These are phyloP conservation scores for Ascochyta fabae DNA, from an alignment of 2,329 filamentous ascomycete species.

Conservation along the genomic window DNA sequence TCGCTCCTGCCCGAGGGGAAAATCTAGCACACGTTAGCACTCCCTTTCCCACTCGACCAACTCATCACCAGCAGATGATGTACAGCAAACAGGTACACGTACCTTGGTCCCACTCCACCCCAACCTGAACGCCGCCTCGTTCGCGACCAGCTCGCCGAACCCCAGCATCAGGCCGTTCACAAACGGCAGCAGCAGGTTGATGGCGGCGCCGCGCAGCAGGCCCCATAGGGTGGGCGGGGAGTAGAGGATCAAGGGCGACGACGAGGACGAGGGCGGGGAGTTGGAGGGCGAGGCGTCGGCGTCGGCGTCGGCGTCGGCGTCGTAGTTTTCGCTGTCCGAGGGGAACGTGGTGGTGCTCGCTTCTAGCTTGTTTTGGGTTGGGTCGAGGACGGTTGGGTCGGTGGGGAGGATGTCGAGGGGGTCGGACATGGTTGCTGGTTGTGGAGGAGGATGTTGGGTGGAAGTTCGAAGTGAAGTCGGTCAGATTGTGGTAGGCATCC, in stretches of 20 bases:
- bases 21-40: slow-evolving; percentile 50
- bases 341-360: slow-evolving; percentile 63
- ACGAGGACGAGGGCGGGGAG: slow-evolving; percentile 63
- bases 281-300: slow-evolving; percentile 64
- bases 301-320: slow-evolving; percentile 62
- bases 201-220: slow-evolving; percentile 83
- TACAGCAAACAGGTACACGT: slow-evolving; percentile 37
- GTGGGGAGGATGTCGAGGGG: slow-evolving; percentile 54
- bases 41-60: no score
- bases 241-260: slow-evolving; percentile 81
- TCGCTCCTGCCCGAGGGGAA: slow-evolving; percentile 65
- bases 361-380: slow-evolving; percentile 71
- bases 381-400: slow-evolving; percentile 24
- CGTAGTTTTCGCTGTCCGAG: slow-evolving; percentile 85
- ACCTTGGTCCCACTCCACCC: slow-evolving; percentile 97
- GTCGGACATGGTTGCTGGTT: slow-evolving; percentile 42
- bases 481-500: no score
- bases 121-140: slow-evolving; percentile 90
- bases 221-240: slow-evolving; percentile 87
- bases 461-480: neutral
- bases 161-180: slow-evolving; percentile 98
- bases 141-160: slow-evolving; percentile 94
- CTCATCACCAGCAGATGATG: no score
- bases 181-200: slow-evolving; percentile 94
- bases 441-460: neutral